Evolutionary conservation across 345 rosid species (phyloP), one percentile per base, ranked within the genome.

Genomic region (Dimocarpus longan): DNA sequence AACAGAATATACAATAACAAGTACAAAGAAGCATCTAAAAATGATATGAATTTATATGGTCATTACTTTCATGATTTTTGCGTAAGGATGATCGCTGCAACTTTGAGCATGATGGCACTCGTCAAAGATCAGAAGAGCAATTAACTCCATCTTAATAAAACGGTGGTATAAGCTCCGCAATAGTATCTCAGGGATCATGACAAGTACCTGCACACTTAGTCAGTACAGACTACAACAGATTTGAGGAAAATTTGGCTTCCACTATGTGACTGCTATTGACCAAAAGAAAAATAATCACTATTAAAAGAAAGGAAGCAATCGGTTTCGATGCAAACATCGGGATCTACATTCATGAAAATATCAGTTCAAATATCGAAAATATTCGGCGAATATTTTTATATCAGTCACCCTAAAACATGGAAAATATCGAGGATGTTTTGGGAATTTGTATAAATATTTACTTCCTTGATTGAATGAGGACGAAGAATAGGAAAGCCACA

Each of bases 101-200:
- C 70, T 77, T 91, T 93, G 99, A 80, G 98, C 97, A 90, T 95
- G 99, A 83, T 95, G 99, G 74, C 99, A 95, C 78, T 95, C 99
- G 39, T 95, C 99, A 76, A 95, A 88, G 74, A 95, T 88, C 82
- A 95, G 85, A 83, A 95, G 98, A 67, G 97, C 90, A 76, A 95
- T 91, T 22, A 74, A 83, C 56, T 95, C 96, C 99, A 95, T 92
- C 93, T 76, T 90, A 85, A 95, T 88, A 90, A 92, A 91, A 81
- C 98, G 86, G 87, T 95, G 99, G 73, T 92, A 89, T 80, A 95
- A 89, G 85, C 85, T 80, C 71, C 81, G 86, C 71, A 93, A 89
- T 70, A 95, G 87, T 82, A 90, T 86, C 76, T 89, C 88, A 22
- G 99, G 99, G 59, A 97, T 95, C 99, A 95, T 92, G 63, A 92